Evolutionary conservation across 225 moss, liverwort and hornwort genomes (phyloP), one percentile per base, ranked within the genome.

Genomic region (Physcomitrellopsis africana): DNA sequence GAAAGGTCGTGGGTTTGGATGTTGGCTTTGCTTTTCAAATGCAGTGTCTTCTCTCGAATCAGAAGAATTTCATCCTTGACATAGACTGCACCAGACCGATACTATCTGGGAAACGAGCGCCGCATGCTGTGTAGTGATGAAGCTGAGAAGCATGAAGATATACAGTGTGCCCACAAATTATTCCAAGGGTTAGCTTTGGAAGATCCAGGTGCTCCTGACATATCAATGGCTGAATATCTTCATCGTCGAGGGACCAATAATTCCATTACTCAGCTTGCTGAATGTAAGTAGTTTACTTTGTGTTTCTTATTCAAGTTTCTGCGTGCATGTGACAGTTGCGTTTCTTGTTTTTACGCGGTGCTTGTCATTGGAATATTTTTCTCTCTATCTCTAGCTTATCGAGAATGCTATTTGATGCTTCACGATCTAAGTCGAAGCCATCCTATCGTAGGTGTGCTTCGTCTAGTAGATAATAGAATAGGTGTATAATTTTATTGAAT

Each of bases 161-260:
- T 96, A 23, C 80, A 83, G 76, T 83, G 60, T 78, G 92, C 92
- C 57, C 96, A 93, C 72, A 69, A 86, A 27, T 76, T 92, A 37
- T 96, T 96, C 69, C 77, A 72, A 26, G 77, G 68, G 37, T 75
- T 96, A 69, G 70, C 64, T 68, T 81, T 72, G 32, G 86, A 91
- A 71, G 81, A 80, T 78, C 77, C 82, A 48, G 67, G 69, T 70
- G 55, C 84, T 69, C 87, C 89, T 48, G 96, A 96, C 75, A 83
- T 90, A 74, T 92, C 89, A 68, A 81, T 93, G 89, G 90, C 88
- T 18, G 89, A 91, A 65, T 92, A 93, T 76, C 82, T 96, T 59
- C 77, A 54, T 51, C 76, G 73, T 72, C 86, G 88, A 81, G 85
- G 90, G 7, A 87, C 82, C 49, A 93, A 77, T 76, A 61, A 69